Evolutionary conservation across 2,329 filamentous ascomycete genomes (phyloP), one percentile per base, ranked within the genome.

Genomic region (Alternaria gaisen): DNA sequence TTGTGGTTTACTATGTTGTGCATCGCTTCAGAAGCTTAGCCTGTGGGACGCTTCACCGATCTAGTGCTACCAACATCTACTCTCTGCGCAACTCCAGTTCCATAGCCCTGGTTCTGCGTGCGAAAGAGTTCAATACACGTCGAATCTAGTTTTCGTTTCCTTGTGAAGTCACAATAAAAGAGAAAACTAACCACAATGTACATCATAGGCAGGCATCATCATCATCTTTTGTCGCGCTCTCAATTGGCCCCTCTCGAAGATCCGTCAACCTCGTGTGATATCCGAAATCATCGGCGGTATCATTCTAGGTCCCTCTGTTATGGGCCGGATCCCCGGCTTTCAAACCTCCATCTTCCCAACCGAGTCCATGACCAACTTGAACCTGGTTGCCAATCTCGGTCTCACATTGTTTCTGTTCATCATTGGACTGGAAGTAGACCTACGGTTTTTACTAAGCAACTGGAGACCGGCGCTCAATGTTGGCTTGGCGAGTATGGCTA

Each of bases 221-320:
- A 89, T 93, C 71, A 85, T 91, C 58, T 87, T 93, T 77, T 92
- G 90, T 72, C 88, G 90, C 32, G 77, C 91, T 44, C 83, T 94
- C 20, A 91, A 94, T 75, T 93, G 86, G 81, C 92, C 91, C 10
- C 85, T 94, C 5, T 90, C 90, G 68, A 90, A 89, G 71, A 84
- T 95, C 51, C 88, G 90, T 57, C 92, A 95, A 74, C 92, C 92
- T 64, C 88, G 90, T 47, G 92, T 95, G 67, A 94, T 95, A 70
- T 90, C 91, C 51, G 92, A 95, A 80, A 91, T 95, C 60, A 88
- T 94, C 56, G 91, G 90, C n/a, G 92, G 91, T 54, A 92, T 95
- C 72, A 79, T 97, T 38, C 85, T 97, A 1, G 93, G 93, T 4
- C 93, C 93, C 1, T 95, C 93, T 0, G 91, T 96, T 22, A 90